phyloP scores from a whole-genome alignment of 371 early-diverging fungal genomes.

The Mucor piriformis region DNA sequence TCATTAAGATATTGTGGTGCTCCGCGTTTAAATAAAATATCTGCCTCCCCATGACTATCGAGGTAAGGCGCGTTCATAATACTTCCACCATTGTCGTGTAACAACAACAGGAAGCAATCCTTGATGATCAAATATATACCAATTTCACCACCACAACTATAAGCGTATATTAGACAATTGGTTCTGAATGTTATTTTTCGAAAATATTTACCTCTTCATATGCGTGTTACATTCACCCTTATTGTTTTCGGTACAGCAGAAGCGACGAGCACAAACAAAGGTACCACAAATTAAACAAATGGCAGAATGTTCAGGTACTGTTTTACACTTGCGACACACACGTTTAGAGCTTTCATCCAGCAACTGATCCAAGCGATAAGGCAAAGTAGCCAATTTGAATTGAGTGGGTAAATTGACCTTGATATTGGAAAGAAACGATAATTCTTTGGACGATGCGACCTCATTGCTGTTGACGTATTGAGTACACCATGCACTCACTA shows the following conservation, averaged over 20 bases:
- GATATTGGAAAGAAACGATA: slow-evolving; percentile 21
- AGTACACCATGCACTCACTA: slow-evolving; percentile 42
- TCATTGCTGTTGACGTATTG: slow-evolving; percentile 21
- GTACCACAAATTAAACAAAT: slow-evolving; percentile 93
- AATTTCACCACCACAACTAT: slow-evolving; percentile 89
- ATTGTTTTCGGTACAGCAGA: slow-evolving; percentile 86
- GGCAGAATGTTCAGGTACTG: slow-evolving; percentile 85
- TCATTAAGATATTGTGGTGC: slow-evolving; percentile 84
- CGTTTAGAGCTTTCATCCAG: slow-evolving; percentile 79
- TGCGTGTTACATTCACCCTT: slow-evolving; percentile 93
- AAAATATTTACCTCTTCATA: slow-evolving; percentile 63
- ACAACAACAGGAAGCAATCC: slow-evolving; percentile 76
- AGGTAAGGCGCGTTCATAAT: slow-evolving; percentile 92
- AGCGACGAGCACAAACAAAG: slow-evolving; percentile 88
- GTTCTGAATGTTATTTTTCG: neutral
- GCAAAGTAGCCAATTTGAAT: slow-evolving; percentile 75
- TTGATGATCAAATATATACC: slow-evolving; percentile 89
- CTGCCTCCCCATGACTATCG: slow-evolving; percentile 92
- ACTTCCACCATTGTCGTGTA: slow-evolving; percentile 81
- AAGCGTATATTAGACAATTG: neutral
- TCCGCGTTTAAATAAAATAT: slow-evolving; percentile 68
- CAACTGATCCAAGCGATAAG: slow-evolving; percentile 80
- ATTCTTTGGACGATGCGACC: neutral
- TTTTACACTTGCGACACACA: slow-evolving; percentile 82
- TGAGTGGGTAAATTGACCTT: slow-evolving; percentile 58